Conservation (phyloP, 2,329 filamentous ascomycete species). For the Rhynchosporium secalis region DNA sequence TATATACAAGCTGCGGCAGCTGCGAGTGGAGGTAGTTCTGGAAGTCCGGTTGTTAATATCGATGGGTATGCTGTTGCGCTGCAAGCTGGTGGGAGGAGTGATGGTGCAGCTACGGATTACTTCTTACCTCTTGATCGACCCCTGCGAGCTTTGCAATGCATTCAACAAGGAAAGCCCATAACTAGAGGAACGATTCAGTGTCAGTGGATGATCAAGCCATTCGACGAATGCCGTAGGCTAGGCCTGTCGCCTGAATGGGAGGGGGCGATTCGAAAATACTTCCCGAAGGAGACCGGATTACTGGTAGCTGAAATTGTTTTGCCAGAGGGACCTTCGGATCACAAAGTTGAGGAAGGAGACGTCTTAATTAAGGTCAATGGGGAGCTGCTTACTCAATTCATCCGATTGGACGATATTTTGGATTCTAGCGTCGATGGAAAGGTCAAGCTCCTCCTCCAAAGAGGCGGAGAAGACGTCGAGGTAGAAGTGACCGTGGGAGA, state of each 20-base stretch:
- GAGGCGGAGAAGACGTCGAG: conserved; percentile 84
- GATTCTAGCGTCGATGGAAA: conserved; percentile 80
- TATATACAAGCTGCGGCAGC: conserved; percentile 98
- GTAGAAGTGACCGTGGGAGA: conserved; percentile 85
- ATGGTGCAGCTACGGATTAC: conserved; percentile 96
- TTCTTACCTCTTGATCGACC: conserved; percentile 93
- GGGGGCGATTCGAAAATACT: conserved; percentile 75
- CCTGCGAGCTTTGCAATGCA: conserved; percentile 79
- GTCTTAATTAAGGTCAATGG: conserved; percentile 91
- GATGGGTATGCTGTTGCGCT: conserved; percentile 89
- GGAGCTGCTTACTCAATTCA: conserved; percentile 89
- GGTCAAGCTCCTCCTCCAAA: conserved; percentile 81
- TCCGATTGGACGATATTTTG: conserved; percentile 85
- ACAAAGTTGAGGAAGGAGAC: conserved; percentile 90
- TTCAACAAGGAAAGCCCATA: conserved; percentile 73
- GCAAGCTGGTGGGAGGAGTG: conserved; percentile 89
- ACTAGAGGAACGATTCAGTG: conserved; percentile 96
- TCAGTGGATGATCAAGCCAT: conserved; percentile 94
- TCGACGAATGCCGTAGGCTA: conserved; percentile 91
- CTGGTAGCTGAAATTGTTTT: conserved; percentile 94
- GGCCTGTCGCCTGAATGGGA: conserved; percentile 86
- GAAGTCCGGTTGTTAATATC: conserved; percentile 94
- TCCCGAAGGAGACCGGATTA: conserved; percentile 95
- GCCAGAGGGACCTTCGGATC: conserved; percentile 82
- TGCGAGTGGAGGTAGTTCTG: conserved; percentile 95